Evolutionary conservation across 345 rosid genomes (phyloP).

Genomic region (Rhizophora apiculata): DNA sequence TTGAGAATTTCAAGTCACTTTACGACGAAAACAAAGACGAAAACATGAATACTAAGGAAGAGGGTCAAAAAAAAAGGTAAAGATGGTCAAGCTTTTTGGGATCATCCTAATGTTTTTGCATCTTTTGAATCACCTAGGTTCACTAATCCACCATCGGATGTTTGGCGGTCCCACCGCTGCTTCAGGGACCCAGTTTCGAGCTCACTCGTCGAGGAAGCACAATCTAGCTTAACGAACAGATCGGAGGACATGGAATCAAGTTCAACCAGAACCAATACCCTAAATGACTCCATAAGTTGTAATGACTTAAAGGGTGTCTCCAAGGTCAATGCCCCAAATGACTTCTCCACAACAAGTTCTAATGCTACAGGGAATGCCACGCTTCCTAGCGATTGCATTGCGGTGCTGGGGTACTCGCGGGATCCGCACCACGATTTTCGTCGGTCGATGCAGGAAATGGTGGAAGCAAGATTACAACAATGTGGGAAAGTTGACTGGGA

Average conservation of each 20-base stretch:
- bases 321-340: too few species aligned
- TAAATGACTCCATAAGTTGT: too few species aligned
- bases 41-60: neutral
- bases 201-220: too few species aligned
- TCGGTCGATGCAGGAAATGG: slow-evolving; percentile 75
- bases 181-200: slow-evolving; percentile 35
- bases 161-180: slow-evolving; percentile 42
- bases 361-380: slow-evolving; percentile 1
- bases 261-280: slow-evolving; percentile 26
- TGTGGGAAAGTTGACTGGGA: slow-evolving; percentile 64
- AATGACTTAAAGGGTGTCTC: too few species aligned
- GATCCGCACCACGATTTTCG: slow-evolving; percentile 62
- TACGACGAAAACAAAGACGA: slow-evolving; percentile 38
- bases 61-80: neutral
- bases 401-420: slow-evolving; percentile 43
- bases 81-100: neutral
- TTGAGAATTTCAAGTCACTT: slow-evolving; percentile 81
- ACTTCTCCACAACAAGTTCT: slow-evolving; percentile 1
- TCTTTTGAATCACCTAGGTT: slow-evolving; percentile 20
- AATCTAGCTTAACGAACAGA: slow-evolving; percentile 29
- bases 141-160: slow-evolving; percentile 26
- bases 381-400: slow-evolving; percentile 58
- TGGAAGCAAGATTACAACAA: slow-evolving; percentile 42
- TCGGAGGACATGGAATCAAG: slow-evolving; percentile 27
- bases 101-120: neutral